Evolutionary conservation across 2,329 filamentous ascomycete genomes (phyloP).

Genomic region (Penicillium sp.): DNA sequence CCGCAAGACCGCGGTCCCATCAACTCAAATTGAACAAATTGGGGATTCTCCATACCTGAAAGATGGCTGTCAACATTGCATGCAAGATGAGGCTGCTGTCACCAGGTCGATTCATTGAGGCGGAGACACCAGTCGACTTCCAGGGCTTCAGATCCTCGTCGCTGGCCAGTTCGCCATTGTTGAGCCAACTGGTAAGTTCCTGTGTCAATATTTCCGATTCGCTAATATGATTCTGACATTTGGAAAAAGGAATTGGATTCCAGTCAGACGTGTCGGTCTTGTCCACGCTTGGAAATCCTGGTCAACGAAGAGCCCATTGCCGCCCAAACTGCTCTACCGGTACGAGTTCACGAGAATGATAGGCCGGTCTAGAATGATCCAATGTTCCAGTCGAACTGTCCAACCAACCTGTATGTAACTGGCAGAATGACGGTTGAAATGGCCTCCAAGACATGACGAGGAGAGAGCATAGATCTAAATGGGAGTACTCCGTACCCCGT

Average conservation of each 20-base stretch:
- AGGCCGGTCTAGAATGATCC: slow-evolving; percentile 45
- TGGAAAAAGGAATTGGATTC: slow-evolving; percentile 19
- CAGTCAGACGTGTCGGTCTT: slow-evolving; percentile 16
- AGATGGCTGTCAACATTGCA: slow-evolving; percentile 18
- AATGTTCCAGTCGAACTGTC: slow-evolving; percentile 30
- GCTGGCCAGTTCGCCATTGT: slow-evolving; percentile 33
- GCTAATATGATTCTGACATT: neutral
- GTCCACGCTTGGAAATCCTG: slow-evolving; percentile 11
- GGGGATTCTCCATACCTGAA: slow-evolving; percentile 1
- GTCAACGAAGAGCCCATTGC: slow-evolving; percentile 15
- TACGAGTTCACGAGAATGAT: slow-evolving; percentile 54
- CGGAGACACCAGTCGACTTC: slow-evolving; percentile 21
- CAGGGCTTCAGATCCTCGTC: slow-evolving; percentile 23
- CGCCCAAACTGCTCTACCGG: slow-evolving; percentile 54
- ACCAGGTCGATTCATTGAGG: slow-evolving; percentile 22
- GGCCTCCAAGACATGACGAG: slow-evolving; percentile 23
- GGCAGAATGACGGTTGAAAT: slow-evolving; percentile 25
- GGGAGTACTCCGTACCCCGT: neutral
- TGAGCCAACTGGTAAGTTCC: slow-evolving; percentile 26
- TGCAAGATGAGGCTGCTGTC: slow-evolving; percentile 20
- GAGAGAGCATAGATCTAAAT: neutral
- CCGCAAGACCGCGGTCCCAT: neutral
- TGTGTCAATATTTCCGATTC: neutral
- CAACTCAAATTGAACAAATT: neutral
- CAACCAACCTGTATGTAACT: slow-evolving; percentile 28